phyloP scores from a whole-genome alignment of 345 rosid species.

The Euphorbia peplus region DNA sequence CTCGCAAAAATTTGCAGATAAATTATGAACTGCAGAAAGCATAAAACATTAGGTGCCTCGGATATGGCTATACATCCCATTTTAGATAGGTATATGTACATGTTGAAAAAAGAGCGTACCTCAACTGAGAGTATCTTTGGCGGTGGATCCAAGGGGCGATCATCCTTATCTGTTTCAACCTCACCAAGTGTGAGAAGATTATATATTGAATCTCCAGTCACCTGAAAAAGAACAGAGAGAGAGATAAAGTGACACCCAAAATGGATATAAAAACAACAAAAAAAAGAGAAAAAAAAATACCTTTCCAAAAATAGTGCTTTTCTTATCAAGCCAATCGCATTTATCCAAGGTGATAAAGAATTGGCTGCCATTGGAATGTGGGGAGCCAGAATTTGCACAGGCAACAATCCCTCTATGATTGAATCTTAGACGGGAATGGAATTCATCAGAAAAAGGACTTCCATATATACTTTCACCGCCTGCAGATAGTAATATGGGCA shows the following conservation, averaged over 20 bases:
- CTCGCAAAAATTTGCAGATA: conserved; percentile 2
- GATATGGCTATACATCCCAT: not conserved
- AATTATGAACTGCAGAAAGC: not conserved
- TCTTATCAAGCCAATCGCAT: conserved; percentile 82
- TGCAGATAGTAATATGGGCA: conserved; percentile 18
- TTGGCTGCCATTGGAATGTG: conserved; percentile 89
- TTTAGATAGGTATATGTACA: not conserved
- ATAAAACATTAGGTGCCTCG: not conserved
- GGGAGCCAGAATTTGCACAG: conserved; percentile 81
- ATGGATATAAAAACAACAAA: not conserved
- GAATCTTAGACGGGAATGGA: conserved; percentile 80
- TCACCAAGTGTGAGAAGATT: conserved; percentile 77
- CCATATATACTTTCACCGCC: conserved; percentile 93
- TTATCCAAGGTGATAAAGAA: conserved; percentile 90
- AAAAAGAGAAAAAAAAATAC: conserved; percentile 29
- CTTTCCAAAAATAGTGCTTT: conserved; percentile 90
- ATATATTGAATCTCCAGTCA: conserved; percentile 83
- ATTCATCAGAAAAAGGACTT: conserved; percentile 65
- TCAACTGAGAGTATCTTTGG: conserved; percentile 75
- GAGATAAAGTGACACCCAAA: conserved; percentile 16
- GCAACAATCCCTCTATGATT: conserved; percentile 91
- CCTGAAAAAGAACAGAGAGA: conserved; percentile 34
- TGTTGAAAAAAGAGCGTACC: conserved; percentile 34
- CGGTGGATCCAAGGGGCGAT: conserved; percentile 74
- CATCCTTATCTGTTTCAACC: conserved; percentile 69